phyloP scores from a whole-genome alignment of 2,329 filamentous ascomycete genomes.

The Nannizziopsis barbatae region DNA sequence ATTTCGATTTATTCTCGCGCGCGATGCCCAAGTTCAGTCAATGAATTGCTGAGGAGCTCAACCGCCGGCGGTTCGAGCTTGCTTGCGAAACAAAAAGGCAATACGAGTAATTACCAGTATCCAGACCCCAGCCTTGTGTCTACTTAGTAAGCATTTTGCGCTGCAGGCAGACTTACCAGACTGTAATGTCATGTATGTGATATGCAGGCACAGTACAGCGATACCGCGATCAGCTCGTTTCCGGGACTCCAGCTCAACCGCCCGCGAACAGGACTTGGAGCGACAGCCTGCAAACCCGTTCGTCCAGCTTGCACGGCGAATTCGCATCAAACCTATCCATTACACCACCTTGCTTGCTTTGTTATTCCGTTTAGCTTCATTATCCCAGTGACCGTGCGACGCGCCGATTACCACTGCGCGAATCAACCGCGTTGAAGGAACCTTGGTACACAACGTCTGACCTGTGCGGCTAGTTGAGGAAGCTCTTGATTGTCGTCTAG shows the following conservation, averaged over 20 bases:
- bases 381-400: background rate
- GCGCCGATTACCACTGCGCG: background rate
- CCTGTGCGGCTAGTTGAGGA: background rate
- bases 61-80: background rate
- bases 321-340: background rate
- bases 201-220: conserved; percentile 6
- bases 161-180: background rate
- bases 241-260: background rate
- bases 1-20: background rate
- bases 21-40: background rate
- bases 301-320: background rate
- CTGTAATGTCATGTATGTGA: conserved; percentile 1
- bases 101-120: conserved; percentile 10
- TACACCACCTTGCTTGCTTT: background rate
- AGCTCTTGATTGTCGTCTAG: background rate
- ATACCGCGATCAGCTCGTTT: conserved; percentile 2
- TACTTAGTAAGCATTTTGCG: background rate
- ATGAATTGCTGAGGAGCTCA: background rate
- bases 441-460: conserved; percentile 3
- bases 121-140: background rate
- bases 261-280: too few relatives aligned
- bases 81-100: background rate
- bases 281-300: background rate
- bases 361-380: background rate
- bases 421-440: conserved; percentile 1